Evolutionary conservation across 2,329 filamentous ascomycete genomes (phyloP).

Genomic region (Trichoderma citrinoviride): DNA sequence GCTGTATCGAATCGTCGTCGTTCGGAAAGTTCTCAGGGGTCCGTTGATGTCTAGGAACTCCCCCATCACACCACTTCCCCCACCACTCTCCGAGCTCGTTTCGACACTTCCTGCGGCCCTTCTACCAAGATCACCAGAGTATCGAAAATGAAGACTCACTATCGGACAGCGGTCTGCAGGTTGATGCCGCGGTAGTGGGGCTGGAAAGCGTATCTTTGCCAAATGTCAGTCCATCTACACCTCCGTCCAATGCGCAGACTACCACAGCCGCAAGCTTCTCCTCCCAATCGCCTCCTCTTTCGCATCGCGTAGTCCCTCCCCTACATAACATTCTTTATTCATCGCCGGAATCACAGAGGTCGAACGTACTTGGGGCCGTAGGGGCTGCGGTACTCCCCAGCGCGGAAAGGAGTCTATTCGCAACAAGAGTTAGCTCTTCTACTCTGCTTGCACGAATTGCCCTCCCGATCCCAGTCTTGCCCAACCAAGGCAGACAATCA

Average conservation of each 20-base stretch:
- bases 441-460: neutral
- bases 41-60: neutral
- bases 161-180: conserved; percentile 42
- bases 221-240: neutral
- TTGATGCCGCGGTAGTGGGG: conserved; percentile 51
- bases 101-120: neutral
- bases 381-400: conserved; percentile 56
- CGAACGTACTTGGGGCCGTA: conserved; percentile 63
- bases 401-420: conserved; percentile 46
- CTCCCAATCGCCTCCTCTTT: too few relatives aligned
- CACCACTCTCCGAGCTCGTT: neutral
- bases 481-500: neutral
- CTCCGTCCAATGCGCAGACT: neutral
- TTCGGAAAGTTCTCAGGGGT: neutral
- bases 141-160: conserved; percentile 47
- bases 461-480: neutral
- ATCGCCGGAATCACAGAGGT: neutral
- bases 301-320: too few relatives aligned
- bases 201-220: conserved; percentile 57
- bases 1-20: too few relatives aligned
- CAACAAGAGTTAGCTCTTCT: conserved; percentile 33
- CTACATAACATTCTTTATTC: neutral
- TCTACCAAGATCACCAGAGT: neutral
- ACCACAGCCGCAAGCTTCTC: conserved; percentile 30
- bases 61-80: neutral